These are phyloP conservation scores for Rhizoclosmatium sp. DNA, from an alignment of 192 early-diverging fungal genomes.

Conservation along the genomic window DNA sequence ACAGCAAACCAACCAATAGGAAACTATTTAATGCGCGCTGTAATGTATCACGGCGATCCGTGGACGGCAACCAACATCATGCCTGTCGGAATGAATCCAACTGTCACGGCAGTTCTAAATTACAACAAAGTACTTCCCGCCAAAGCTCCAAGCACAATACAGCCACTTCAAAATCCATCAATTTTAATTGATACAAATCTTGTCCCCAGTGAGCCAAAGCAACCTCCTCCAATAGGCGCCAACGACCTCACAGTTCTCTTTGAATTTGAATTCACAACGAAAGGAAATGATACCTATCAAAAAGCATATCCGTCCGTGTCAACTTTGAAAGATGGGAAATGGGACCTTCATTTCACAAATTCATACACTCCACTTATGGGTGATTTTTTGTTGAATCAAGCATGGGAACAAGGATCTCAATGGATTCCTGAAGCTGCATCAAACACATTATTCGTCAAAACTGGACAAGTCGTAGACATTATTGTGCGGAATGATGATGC, in stretches of 20 bases:
- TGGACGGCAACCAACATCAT: constrained; percentile 20
- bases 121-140: constrained; percentile 1
- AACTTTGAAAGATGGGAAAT: not conserved
- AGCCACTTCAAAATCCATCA: too few species aligned
- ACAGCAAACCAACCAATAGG: not conserved
- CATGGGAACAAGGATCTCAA: not conserved
- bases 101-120: constrained; percentile 16
- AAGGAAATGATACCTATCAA: constrained; percentile 19
- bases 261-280: constrained; percentile 17
- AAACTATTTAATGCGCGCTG: constrained; percentile 28
- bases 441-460: constrained; percentile 60
- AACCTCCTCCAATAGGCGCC: not conserved
- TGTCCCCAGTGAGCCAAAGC: not conserved
- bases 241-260: constrained; percentile 7
- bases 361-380: not conserved
- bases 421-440: constrained; percentile 59
- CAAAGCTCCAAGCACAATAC: not conserved
- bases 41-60: constrained; percentile 37
- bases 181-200: not conserved
- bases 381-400: not conserved
- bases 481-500: constrained; percentile 72
- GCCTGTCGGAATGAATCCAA: constrained; percentile 21
- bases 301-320: constrained; percentile 13
- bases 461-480: constrained; percentile 69
- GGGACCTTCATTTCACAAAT: not conserved